Base-by-base conservation (phyloP, 2,329 filamentous ascomycete genomes). In the Talaromyces sp. region DNA sequence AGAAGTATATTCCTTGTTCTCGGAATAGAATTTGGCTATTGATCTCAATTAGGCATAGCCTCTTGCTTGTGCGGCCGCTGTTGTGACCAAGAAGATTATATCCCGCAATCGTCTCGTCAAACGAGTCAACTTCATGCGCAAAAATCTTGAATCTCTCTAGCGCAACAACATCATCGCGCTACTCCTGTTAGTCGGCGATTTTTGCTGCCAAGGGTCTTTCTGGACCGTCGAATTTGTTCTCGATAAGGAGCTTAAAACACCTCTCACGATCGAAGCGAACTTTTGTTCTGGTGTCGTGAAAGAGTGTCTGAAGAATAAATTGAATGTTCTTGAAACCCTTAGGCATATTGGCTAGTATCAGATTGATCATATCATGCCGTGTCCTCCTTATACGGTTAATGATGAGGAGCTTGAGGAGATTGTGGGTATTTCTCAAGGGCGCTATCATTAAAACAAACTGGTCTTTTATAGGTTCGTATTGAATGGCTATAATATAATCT, bases 31-130 rank as follows among this genome's bases (percentile, higher is more conserved):
- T 27, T 42, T 20, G 9, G 40, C 24, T 5, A 27, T 27, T 27
- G 24, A 27, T 27, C 24, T 4, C 5, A 27, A 27, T 27, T 27
- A 27, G 24, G 24, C 50, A 77, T 77, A 80, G 53, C 76, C 82
- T 0, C 58, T 82, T 8, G 76, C 73, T 4, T 83, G 80, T 58
- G 76, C 77, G n/a, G 79, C 75, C 3, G 82, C 83, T 0, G 81
- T 83, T 0, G 85, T 81, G 0, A 71, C 87, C 0, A 81, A 82
- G 30, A 84, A 69, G 13, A 82, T 86, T 27, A 76, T 88, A 14
- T 65, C 73, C 2, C 70, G 83, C 6, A 77, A 85, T 0, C 71
- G 80, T 1, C 67, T 89, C 1, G 63, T 89, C 0, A 66, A 74
- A 1, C 86, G 49, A 16, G 46, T 17, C 13, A 37, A 32, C 3